Evolutionary conservation across 805 yeast species (phyloP).

Genomic region (Starmerella gropengiesseri): DNA sequence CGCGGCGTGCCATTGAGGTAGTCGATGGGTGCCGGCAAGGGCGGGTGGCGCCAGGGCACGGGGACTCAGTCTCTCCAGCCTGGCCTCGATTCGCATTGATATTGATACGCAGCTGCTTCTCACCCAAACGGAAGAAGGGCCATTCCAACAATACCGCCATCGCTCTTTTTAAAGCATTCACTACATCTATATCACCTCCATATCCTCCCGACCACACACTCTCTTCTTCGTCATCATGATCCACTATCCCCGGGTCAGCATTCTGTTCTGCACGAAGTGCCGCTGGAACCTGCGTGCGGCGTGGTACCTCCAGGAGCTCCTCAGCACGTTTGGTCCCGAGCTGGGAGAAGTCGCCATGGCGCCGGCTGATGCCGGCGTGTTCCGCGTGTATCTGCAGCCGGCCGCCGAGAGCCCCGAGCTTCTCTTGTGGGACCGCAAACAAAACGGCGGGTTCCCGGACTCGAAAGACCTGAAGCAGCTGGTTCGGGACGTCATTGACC

Average conservation of each 20-base stretch:
- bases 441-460: conserved; percentile 67
- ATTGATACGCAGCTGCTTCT: too few relatives aligned
- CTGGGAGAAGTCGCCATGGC: conserved; percentile 45
- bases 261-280: conserved; percentile 70
- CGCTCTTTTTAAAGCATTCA: too few relatives aligned
- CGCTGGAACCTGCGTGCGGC: conserved; percentile 82
- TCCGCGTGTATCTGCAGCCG: conserved; percentile 44
- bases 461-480: conserved; percentile 63
- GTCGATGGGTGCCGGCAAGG: too few relatives aligned
- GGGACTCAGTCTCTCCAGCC: too few relatives aligned
- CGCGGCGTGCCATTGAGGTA: too few relatives aligned
- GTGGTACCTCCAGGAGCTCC: conserved; percentile 76
- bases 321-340: conserved; percentile 62
- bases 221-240: conserved; percentile 8
- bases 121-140: too few relatives aligned
- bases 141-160: too few relatives aligned
- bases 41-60: too few relatives aligned
- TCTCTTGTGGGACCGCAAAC: conserved; percentile 50
- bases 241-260: conserved; percentile 50
- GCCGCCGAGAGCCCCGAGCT: conserved; percentile 29
- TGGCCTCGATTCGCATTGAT: too few relatives aligned
- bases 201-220: background rate
- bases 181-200: background rate
- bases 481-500: conserved; percentile 50
- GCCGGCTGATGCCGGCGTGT: conserved; percentile 46